These are phyloP conservation scores for Haplographium delicatum DNA, from an alignment of 495 filamentous ascomycete species.

Conservation along the genomic window DNA sequence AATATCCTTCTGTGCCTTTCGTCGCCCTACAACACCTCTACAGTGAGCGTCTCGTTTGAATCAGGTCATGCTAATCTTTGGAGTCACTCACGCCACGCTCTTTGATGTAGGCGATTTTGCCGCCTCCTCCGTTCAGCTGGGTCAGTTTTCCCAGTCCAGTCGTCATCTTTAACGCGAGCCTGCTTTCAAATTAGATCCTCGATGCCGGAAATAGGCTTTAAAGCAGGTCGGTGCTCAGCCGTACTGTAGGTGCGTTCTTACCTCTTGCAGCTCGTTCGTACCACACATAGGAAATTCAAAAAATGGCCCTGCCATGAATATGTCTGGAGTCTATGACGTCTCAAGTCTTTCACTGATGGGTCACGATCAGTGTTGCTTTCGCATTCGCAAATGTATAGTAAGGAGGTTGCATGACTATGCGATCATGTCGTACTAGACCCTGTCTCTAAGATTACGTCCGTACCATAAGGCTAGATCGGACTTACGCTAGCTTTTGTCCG, in stretches of 20 bases:
- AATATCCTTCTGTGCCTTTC: neutral
- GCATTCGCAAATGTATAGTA: no score
- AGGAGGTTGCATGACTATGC: no score
- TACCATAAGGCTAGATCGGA: no score
- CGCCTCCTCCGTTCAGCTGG: slow-evolving; percentile 23
- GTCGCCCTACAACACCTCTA: neutral
- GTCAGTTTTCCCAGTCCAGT: slow-evolving; percentile 26
- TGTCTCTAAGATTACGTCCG: no score
- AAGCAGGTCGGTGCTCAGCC: no score
- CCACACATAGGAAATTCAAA: neutral
- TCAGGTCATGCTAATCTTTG: neutral
- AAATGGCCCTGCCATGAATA: neutral
- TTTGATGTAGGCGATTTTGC: slow-evolving; percentile 29
- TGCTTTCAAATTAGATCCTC: neutral
- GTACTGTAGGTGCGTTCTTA: neutral
- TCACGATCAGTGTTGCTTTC: neutral
- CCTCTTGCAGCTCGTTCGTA: neutral
- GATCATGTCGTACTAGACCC: no score
- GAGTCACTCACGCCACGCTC: slow-evolving; percentile 28
- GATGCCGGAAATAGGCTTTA: neutral
- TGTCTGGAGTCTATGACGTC: no score
- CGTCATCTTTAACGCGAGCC: slow-evolving; percentile 24
- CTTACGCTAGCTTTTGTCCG: no score
- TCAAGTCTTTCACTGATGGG: neutral
- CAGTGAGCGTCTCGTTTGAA: neutral